These are phyloP conservation scores for Diaporthe citriasiana DNA, from an alignment of 2,329 filamentous ascomycete species.

Conservation along the genomic window DNA sequence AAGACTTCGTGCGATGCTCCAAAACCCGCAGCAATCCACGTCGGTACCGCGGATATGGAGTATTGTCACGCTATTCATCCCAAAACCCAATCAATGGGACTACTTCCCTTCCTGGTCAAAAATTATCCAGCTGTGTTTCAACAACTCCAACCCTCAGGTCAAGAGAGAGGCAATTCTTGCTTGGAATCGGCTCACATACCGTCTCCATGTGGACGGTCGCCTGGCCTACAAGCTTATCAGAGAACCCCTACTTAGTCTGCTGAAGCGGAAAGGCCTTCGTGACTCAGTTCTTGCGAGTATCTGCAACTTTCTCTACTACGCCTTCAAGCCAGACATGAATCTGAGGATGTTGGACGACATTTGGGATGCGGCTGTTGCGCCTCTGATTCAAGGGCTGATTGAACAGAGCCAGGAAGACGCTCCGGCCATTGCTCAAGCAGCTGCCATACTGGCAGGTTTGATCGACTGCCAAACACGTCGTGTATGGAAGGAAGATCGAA, in stretches of 20 bases:
- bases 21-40: constrained; percentile 71
- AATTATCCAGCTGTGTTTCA: constrained; percentile 87
- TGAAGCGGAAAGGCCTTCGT: constrained; percentile 76
- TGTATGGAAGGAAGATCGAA: constrained; percentile 82
- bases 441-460: constrained; percentile 80
- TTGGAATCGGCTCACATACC: constrained; percentile 88
- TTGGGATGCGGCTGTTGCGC: constrained; percentile 82
- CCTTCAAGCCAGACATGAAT: constrained; percentile 78
- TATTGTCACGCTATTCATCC: constrained; percentile 82
- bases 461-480: constrained; percentile 71
- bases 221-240: constrained; percentile 59
- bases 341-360: constrained; percentile 77
- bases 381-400: constrained; percentile 73
- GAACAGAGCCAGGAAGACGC: constrained; percentile 55
- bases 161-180: constrained; percentile 85
- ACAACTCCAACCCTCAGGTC: constrained; percentile 78
- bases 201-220: constrained; percentile 74
- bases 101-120: constrained; percentile 81
- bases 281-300: constrained; percentile 76
- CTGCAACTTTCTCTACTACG: constrained; percentile 86
- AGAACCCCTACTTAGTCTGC: constrained; percentile 77
- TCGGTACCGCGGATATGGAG: constrained; percentile 92
- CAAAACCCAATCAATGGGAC: constrained; percentile 79
- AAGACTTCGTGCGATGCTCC: constrained; percentile 77
- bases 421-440: constrained; percentile 70